These are phyloP conservation scores for Albatrellus ellisii DNA, from an alignment of 768 basidiomycete genomes.

Conservation along the genomic window DNA sequence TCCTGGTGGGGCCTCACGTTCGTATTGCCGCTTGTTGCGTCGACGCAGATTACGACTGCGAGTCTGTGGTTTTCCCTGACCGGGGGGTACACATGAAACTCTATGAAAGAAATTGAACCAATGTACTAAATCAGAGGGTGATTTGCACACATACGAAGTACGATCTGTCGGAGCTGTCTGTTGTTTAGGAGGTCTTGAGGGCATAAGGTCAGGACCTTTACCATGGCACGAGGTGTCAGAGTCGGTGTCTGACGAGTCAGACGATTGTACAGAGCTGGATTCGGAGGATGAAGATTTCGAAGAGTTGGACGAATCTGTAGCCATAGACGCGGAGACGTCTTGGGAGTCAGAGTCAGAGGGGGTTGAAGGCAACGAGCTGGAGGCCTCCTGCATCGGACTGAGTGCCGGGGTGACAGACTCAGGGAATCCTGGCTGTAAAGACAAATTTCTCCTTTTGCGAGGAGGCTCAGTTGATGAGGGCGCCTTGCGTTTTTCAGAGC, in stretches of 20 bases:
- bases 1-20: slow-evolving; percentile 13
- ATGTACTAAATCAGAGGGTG: background rate
- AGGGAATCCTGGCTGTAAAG: background rate
- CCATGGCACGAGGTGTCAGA: slow-evolving; percentile 15
- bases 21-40: slow-evolving; percentile 29
- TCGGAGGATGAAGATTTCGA: slow-evolving; percentile 9
- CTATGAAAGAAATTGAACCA: slow-evolving; percentile 6
- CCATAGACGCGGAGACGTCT: slow-evolving; percentile 19
- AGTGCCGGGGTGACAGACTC: background rate
- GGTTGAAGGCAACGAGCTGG: slow-evolving; percentile 8
- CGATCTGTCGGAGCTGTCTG: background rate
- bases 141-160: slow-evolving; percentile 1
- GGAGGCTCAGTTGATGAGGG: background rate
- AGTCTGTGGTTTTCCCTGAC: slow-evolving; percentile 44
- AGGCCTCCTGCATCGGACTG: background rate
- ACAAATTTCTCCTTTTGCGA: slow-evolving; percentile 3
- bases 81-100: slow-evolving; percentile 34
- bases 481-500: slow-evolving; percentile 5
- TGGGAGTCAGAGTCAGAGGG: slow-evolving; percentile 13
- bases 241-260: slow-evolving; percentile 1
- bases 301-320: no score
- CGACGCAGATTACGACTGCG: slow-evolving; percentile 46
- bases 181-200: background rate
- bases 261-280: background rate
- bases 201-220: background rate